phyloP scores from a whole-genome alignment of 805 yeast species.

The Blastobotrys mokoenaii region DNA sequence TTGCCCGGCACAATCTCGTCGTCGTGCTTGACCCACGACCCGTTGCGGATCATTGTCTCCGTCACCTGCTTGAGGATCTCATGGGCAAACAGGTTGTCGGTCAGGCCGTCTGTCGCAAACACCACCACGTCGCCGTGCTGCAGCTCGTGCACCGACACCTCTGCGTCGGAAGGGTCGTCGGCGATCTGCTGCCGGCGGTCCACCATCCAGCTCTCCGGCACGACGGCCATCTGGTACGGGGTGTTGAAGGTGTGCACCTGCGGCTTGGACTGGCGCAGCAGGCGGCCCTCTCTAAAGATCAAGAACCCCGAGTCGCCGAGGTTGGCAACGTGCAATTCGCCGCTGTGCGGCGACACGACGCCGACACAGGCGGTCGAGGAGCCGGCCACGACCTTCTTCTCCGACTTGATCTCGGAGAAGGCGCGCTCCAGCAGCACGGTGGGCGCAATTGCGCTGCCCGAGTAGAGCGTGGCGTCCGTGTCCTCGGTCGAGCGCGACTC shows the following conservation, averaged over 20 bases:
- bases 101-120: conserved; percentile 90
- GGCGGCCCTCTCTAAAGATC: conserved; percentile 56
- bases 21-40: conserved; percentile 26
- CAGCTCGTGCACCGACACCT: conserved; percentile 55
- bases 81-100: conserved; percentile 68
- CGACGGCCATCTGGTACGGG: conserved; percentile 82
- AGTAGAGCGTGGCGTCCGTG: conserved; percentile 1
- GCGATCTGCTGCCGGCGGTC: conserved; percentile 33
- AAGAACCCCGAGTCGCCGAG: conserved; percentile 96
- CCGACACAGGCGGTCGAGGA: conserved; percentile 93
- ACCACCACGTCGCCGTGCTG: conserved; percentile 66
- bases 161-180: conserved; percentile 64
- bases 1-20: conserved; percentile 18
- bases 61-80: conserved; percentile 64
- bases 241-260: conserved; percentile 88
- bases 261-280: conserved; percentile 58
- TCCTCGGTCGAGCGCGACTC: not conserved
- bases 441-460: conserved; percentile 27
- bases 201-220: conserved; percentile 49
- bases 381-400: conserved; percentile 70
- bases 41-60: conserved; percentile 38
- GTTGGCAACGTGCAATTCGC: conserved; percentile 57
- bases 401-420: conserved; percentile 42
- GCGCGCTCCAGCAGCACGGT: conserved; percentile 46
- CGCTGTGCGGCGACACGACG: conserved; percentile 41